Conservation (phyloP, 805 yeast genomes). For the Saccharomycopsis sp. region DNA sequence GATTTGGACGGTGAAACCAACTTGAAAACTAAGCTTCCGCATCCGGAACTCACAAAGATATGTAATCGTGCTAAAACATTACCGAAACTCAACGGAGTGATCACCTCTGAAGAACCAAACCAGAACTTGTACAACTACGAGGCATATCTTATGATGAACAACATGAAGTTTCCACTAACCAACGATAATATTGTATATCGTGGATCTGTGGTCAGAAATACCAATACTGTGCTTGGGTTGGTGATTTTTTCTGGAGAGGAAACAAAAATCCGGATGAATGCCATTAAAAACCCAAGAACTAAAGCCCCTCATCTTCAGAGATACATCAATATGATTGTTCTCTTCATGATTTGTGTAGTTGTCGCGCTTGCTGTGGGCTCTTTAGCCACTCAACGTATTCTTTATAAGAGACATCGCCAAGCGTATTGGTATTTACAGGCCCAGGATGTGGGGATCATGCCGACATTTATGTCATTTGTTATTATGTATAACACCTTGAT, state of each 20-base stretch:
- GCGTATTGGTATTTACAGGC: conserved; percentile 67
- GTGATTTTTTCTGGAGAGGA: conserved; percentile 95
- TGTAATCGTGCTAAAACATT: conserved; percentile 47
- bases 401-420: conserved; percentile 32
- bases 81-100: conserved; percentile 41
- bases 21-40: conserved; percentile 67
- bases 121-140: conserved; percentile 86
- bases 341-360: conserved; percentile 84
- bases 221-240: conserved; percentile 64
- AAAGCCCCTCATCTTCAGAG: conserved; percentile 90
- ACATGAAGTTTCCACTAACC: conserved; percentile 51
- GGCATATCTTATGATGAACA: conserved; percentile 49
- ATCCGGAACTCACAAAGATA: conserved; percentile 49
- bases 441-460: conserved; percentile 76
- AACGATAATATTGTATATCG: conserved; percentile 83
- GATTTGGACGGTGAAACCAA: conserved; percentile 97
- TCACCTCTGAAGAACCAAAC: conserved; percentile 87
- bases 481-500: conserved; percentile 97
- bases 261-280: conserved; percentile 92
- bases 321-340: conserved; percentile 74
- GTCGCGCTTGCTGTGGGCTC: conserved; percentile 69
- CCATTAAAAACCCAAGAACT: conserved; percentile 78
- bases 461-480: conserved; percentile 90
- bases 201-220: conserved; percentile 86
- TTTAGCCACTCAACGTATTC: conserved; percentile 66